A percentile compares a stretch with the other conserved stretches of the same genome.
Conservation (phyloP, 116 monocot genomes). For the Papilionanthe hybrid region DNA sequence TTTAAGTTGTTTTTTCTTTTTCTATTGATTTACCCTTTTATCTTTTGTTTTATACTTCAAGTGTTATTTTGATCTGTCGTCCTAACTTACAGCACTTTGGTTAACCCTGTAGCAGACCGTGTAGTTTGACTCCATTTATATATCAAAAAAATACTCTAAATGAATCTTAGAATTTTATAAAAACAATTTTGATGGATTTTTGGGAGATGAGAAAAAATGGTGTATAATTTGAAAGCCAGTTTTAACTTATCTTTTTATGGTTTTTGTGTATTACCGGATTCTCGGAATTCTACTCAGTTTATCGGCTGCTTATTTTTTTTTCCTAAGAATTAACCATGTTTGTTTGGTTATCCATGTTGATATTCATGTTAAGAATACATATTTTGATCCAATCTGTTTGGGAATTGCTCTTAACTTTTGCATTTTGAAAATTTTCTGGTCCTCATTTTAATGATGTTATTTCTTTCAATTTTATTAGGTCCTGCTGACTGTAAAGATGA, state of each 20-base stretch:
- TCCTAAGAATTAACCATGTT: neutral
- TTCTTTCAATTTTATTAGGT: slow-evolving; percentile 28
- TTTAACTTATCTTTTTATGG: too few species aligned
- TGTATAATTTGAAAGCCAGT: too few species aligned
- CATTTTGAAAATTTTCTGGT: neutral
- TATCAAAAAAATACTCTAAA: too few species aligned
- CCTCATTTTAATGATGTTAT: neutral
- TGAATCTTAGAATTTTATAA: too few species aligned
- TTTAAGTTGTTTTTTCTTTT: too few species aligned
- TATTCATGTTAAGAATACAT: neutral
- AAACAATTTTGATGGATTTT: too few species aligned
- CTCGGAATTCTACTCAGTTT: neutral
- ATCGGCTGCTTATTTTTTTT: neutral
- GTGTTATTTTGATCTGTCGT: neutral
- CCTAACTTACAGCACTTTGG: too few species aligned
- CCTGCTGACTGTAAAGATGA: slow-evolving; percentile 26
- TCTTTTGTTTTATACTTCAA: neutral
- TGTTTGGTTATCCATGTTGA: neutral
- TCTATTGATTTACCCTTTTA: too few species aligned
- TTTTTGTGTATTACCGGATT: too few species aligned
- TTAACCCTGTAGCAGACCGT: too few species aligned
- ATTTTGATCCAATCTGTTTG: neutral
- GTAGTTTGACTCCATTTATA: too few species aligned
- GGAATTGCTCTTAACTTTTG: neutral
- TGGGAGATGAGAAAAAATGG: too few species aligned